phyloP scores from a whole-genome alignment of 139 green algal genomes.

The Zygnema cylindricum region DNA sequence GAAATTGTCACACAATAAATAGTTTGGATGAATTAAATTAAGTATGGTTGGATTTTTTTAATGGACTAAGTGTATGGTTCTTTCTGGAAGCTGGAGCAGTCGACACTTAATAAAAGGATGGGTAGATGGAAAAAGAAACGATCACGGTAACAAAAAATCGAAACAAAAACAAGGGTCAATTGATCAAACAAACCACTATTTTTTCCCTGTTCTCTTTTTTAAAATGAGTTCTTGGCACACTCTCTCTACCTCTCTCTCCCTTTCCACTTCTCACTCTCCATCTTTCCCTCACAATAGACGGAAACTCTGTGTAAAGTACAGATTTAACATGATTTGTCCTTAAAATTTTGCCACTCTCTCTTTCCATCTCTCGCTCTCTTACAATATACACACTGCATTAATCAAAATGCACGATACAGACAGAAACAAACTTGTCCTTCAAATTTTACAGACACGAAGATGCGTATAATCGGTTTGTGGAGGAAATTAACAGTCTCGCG shows the following conservation, averaged over 20 bases:
- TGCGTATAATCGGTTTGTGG: slow-evolving; percentile 55
- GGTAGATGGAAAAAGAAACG: neutral
- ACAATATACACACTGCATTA: neutral
- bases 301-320: neutral
- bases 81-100: neutral
- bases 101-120: neutral
- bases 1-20: too few species aligned
- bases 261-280: neutral
- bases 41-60: too few species aligned
- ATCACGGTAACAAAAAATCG: neutral
- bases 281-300: neutral
- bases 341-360: neutral
- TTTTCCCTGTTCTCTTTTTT: neutral
- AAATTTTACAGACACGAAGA: slow-evolving; percentile 29
- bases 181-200: neutral
- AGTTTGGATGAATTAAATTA: too few species aligned
- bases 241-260: slow-evolving; percentile 10
- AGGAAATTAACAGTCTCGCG: slow-evolving; percentile 45
- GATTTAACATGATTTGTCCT: neutral
- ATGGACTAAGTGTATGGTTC: too few species aligned
- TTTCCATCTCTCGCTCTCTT: neutral
- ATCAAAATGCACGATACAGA: neutral
- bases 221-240: neutral
- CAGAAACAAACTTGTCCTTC: neutral
- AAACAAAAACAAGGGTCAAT: too few species aligned